A percentile compares a stretch with the other conserved stretches of the same genome.
These are phyloP conservation scores for Amanita jacksonii DNA, from an alignment of 768 basidiomycete genomes.

Conservation along the genomic window DNA sequence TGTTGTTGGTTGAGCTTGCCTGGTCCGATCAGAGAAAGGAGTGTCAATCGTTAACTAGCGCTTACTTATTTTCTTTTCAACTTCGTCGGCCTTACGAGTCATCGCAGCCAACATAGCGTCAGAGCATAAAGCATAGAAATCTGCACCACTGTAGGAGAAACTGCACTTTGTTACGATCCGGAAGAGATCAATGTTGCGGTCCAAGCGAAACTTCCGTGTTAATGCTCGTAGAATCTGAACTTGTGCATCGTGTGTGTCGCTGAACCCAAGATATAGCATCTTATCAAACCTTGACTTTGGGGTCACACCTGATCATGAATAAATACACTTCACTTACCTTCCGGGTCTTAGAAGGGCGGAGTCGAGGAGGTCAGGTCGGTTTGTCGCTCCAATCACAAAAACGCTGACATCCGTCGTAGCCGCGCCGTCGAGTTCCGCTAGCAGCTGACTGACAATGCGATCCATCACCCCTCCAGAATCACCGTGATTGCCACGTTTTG, in stretches of 20 bases:
- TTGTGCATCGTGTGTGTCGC: constrained; percentile 78
- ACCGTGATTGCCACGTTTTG: constrained; percentile 89
- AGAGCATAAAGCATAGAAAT: constrained; percentile 95
- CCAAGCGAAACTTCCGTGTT: constrained; percentile 85
- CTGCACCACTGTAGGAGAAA: constrained; percentile 94
- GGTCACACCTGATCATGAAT: not conserved
- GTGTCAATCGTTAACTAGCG: not conserved
- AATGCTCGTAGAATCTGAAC: constrained; percentile 80
- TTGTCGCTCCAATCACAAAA: constrained; percentile 94
- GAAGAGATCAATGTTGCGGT: constrained; percentile 53
- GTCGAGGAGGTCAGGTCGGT: constrained; percentile 87
- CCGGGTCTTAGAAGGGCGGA: constrained; percentile 85
- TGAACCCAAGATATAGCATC: constrained; percentile 92
- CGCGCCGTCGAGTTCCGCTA: constrained; percentile 94
- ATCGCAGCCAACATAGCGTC: constrained; percentile 96
- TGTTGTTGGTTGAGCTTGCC: constrained; percentile 39
- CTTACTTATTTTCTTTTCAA: constrained; percentile 71
- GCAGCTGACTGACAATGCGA: constrained; percentile 87
- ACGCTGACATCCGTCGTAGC: constrained; percentile 59
- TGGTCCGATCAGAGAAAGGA: constrained; percentile 11
- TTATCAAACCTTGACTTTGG: constrained; percentile 71
- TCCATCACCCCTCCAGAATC: constrained; percentile 99
- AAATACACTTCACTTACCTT: constrained; percentile 36
- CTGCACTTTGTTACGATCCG: constrained; percentile 66
- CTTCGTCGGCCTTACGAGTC: constrained; percentile 71